These are phyloP conservation scores for Chalciporus piperatus DNA, from an alignment of 768 basidiomycete genomes.

Conservation along the genomic window DNA sequence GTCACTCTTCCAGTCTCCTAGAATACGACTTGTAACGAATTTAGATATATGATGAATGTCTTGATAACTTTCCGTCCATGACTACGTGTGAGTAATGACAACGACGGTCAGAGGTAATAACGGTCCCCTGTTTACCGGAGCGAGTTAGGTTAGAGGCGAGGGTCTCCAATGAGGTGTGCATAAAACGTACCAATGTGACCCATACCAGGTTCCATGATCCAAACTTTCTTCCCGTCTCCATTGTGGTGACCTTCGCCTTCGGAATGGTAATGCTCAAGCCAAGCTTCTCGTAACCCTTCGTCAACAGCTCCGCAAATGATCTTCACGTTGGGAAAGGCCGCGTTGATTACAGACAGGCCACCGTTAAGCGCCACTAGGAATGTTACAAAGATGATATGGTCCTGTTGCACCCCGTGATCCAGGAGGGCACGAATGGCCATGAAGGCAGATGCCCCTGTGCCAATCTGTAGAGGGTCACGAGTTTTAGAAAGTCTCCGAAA, in stretches of 20 bases:
- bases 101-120: constrained; percentile 34
- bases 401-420: constrained; percentile 86
- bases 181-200: constrained; percentile 71
- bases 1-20: constrained; percentile 6
- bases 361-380: constrained; percentile 86
- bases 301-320: constrained; percentile 87
- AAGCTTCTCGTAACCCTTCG: constrained; percentile 68
- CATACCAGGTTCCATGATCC: constrained; percentile 86
- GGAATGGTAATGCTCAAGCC: constrained; percentile 57
- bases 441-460: constrained; percentile 88
- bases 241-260: constrained; percentile 40
- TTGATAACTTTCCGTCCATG: not conserved
- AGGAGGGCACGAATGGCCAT: constrained; percentile 94
- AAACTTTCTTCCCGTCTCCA: constrained; percentile 61
- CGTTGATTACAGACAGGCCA: constrained; percentile 70
- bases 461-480: constrained; percentile 53
- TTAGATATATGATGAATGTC: constrained; percentile 6
- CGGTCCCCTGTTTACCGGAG: constrained; percentile 34
- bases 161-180: not conserved
- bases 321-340: constrained; percentile 82
- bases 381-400: constrained; percentile 85
- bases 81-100: not conserved
- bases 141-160: constrained; percentile 5
- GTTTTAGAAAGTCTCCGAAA: too few relatives aligned
- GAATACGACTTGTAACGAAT: constrained; percentile 3